These are phyloP conservation scores for Colletotrichum sp. DNA, from an alignment of 2,329 filamentous ascomycete species.

Conservation along the genomic window DNA sequence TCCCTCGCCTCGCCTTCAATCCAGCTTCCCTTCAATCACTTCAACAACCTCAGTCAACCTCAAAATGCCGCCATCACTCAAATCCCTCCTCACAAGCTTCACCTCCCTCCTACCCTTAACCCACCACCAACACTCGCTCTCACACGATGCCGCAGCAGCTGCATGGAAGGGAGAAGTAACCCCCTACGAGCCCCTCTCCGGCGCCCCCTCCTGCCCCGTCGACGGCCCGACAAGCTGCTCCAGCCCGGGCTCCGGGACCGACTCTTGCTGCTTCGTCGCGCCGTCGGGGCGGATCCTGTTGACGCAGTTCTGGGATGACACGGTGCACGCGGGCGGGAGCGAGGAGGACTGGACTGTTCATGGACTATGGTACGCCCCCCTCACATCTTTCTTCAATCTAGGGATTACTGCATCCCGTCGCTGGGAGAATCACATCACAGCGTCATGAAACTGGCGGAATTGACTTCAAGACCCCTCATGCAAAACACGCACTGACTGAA, in stretches of 20 bases:
- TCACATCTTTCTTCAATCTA: not conserved
- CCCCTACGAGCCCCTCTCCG: conserved; percentile 39
- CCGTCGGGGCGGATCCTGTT: conserved; percentile 45
- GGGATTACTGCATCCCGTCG: accelerated
- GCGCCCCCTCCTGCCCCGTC: conserved; percentile 42
- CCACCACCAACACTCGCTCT: not conserved
- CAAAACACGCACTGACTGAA: not conserved
- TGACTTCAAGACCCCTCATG: not conserved
- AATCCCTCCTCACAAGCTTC: not conserved
- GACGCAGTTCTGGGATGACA: conserved; percentile 49
- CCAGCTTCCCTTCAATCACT: no score
- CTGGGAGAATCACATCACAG: not conserved
- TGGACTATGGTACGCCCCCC: conserved; percentile 41
- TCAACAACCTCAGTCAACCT: not conserved
- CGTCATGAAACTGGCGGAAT: not conserved
- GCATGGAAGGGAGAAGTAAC: conserved; percentile 17
- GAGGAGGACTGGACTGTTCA: conserved; percentile 50
- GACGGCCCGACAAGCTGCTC: conserved; percentile 46
- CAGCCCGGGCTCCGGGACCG: conserved; percentile 35
- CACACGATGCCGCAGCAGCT: not conserved
- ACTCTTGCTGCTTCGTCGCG: conserved; percentile 47
- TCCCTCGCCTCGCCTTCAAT: not conserved
- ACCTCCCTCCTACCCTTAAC: not conserved
- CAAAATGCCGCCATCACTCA: not conserved
- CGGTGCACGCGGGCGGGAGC: conserved; percentile 41